Evolutionary conservation across 352 stramenopile genomes (phyloP), one percentile per base, ranked within the genome.

Genomic region (Phytophthora litchii): DNA sequence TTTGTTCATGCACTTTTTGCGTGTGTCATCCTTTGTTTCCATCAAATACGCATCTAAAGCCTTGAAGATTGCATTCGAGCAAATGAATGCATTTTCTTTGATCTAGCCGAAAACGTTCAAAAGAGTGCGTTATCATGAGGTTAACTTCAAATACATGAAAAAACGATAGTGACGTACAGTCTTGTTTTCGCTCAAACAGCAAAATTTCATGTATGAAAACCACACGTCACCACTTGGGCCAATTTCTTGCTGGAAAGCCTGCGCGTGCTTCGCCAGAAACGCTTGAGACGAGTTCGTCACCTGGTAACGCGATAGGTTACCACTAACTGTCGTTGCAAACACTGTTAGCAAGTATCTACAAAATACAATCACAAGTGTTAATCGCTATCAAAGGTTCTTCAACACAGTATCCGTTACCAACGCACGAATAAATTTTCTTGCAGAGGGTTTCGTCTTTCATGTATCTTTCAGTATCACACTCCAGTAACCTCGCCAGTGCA

Each of bases 171-270:
- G 25, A 53, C 68, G 12, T 56, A 92, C 85, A 54, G 72, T 92
- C 54, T 94, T 94, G 66, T 72, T 91, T 6, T 89, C 79, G 19
- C 61, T 84, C 35, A 67, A 55, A 13, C 60, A 86, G 52, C 80
- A 92, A 58, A 77, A 89, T 29, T 85, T 86, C 73, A 88, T 86
- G 51, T 88, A 89, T 3, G 73, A 73, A 54, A 86, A 89, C 83
- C 80, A 91, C 13, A 55, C 46, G 20, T 75, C 60, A 3, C 70
- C 71, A 54, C 72, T 85, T n/a, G 59, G 19, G 0, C 80, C 83
- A 25, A 91, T 85, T 44, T 91, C 77, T 27, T 77, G 58, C 5
- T 52, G 34, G 44, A 92, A 88, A 11, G 63, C 58, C 4, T 51
- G 23, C 14, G 67, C 65, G 35, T 88, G 74, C 9, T 79, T 67